Conservation (phyloP, 2,329 filamentous ascomycete species). For the Magnaporthiopsis poae region DNA sequence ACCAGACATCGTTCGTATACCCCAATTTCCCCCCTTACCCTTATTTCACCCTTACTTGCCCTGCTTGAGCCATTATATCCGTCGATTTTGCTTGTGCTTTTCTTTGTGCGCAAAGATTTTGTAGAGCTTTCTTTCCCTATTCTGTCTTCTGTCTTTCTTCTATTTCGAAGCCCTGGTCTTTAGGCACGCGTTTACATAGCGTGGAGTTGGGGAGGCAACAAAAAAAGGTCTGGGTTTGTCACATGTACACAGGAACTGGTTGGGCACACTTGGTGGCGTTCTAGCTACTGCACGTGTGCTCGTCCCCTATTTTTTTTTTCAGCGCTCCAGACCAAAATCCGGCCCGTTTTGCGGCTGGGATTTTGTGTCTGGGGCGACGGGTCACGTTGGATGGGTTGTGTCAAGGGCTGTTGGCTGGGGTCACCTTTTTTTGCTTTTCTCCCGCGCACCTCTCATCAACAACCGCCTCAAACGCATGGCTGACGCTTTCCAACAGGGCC, state of each 20-base stretch:
- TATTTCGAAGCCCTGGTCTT: background rate
- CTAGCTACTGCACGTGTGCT: background rate
- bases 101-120: background rate
- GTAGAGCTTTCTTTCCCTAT: background rate
- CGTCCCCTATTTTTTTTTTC: constrained; percentile 14
- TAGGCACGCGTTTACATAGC: background rate
- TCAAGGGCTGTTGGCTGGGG: background rate
- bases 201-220: background rate
- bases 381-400: constrained; percentile 29
- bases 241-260: background rate
- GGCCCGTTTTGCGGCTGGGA: constrained; percentile 22
- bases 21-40: constrained; percentile 7
- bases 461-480: background rate
- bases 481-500: constrained; percentile 45
- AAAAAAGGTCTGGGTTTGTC: background rate
- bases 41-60: constrained; percentile 14
- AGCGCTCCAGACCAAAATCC: constrained; percentile 33
- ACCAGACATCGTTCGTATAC: constrained; percentile 74
- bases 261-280: background rate
- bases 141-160: background rate
- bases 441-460: background rate
- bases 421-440: background rate
- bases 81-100: constrained; percentile 13
- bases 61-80: background rate
- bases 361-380: constrained; percentile 35